phyloP scores from a whole-genome alignment of 1,139 yeast genomes.

The Zygotorulaspora mrakii region DNA sequence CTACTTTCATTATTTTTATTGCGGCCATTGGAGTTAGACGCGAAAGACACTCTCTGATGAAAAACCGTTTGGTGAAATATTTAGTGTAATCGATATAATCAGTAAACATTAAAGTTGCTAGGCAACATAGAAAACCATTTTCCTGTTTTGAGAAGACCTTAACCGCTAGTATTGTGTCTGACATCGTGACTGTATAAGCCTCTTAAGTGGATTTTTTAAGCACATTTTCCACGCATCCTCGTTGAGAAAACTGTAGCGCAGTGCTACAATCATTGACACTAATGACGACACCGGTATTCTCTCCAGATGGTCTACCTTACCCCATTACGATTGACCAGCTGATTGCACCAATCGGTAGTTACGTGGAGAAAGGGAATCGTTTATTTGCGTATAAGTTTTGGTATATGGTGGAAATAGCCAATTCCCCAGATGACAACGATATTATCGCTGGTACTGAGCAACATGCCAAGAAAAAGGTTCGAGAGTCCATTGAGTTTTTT shows the following conservation, averaged over 20 bases:
- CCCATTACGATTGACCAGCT: constrained; percentile 36
- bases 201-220: background rate
- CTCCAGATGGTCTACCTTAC: constrained; percentile 36
- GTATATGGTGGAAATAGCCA: constrained; percentile 35
- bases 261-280: constrained; percentile 1
- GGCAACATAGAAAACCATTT: too few relatives aligned
- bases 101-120: too few relatives aligned
- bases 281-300: constrained; percentile 34
- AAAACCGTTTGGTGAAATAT: too few relatives aligned
- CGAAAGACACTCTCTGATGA: too few relatives aligned
- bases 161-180: too few relatives aligned
- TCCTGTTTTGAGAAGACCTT: too few relatives aligned
- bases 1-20: too few relatives aligned
- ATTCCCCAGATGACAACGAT: constrained; percentile 23
- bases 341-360: constrained; percentile 28
- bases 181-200: too few relatives aligned
- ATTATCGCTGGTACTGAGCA: constrained; percentile 7
- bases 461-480: constrained; percentile 23
- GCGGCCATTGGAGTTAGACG: too few relatives aligned
- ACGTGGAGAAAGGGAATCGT: constrained; percentile 33
- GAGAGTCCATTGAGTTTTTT: constrained; percentile 41
- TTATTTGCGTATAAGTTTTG: constrained; percentile 36
- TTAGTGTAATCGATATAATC: too few relatives aligned
- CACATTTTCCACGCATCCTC: background rate
- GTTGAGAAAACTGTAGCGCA: background rate